A percentile compares a stretch with the other conserved stretches of the same genome.
These are phyloP conservation scores for Colletotrichum tofieldiae DNA, from an alignment of 2,329 filamentous ascomycete species.

Conservation along the genomic window DNA sequence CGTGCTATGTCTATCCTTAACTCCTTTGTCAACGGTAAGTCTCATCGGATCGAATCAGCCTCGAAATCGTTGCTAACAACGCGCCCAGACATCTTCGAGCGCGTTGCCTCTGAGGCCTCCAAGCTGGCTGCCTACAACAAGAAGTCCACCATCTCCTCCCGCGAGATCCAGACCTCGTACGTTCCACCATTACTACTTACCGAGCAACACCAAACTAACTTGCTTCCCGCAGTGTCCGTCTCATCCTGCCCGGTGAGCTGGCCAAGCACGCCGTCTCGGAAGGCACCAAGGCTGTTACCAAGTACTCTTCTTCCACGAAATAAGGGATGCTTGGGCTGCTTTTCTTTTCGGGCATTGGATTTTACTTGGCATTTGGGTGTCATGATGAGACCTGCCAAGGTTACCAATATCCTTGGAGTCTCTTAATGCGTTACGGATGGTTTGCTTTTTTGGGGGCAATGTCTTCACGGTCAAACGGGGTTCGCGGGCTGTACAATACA, in stretches of 20 bases:
- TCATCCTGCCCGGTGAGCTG: slow-evolving; percentile 98
- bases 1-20: slow-evolving; percentile 99
- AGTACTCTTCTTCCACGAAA: slow-evolving; percentile 99
- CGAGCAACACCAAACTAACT: slow-evolving; percentile 69
- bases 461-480: slow-evolving; percentile 80
- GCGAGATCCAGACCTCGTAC: slow-evolving; percentile 98
- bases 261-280: slow-evolving; percentile 99
- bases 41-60: too few relatives aligned
- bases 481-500: slow-evolving; percentile 82
- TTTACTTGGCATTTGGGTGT: slow-evolving; percentile 72
- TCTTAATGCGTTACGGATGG: slow-evolving; percentile 85
- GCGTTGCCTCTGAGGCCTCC: slow-evolving; percentile 97
- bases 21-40: slow-evolving; percentile 96
- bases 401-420: slow-evolving; percentile 64
- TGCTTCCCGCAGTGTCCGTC: slow-evolving; percentile 75
- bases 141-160: slow-evolving; percentile 99
- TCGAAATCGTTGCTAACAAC: slow-evolving; percentile 41
- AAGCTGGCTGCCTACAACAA: slow-evolving; percentile 99
- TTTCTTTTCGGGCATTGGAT: slow-evolving; percentile 71
- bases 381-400: slow-evolving; percentile 70
- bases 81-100: slow-evolving; percentile 94
- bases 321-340: slow-evolving; percentile 75
- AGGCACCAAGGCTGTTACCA: slow-evolving; percentile 99
- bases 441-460: slow-evolving; percentile 77
- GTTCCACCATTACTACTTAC: slow-evolving; percentile 48